Conservation (phyloP, 495 filamentous ascomycete genomes). For the Aspergillus leporis region DNA sequence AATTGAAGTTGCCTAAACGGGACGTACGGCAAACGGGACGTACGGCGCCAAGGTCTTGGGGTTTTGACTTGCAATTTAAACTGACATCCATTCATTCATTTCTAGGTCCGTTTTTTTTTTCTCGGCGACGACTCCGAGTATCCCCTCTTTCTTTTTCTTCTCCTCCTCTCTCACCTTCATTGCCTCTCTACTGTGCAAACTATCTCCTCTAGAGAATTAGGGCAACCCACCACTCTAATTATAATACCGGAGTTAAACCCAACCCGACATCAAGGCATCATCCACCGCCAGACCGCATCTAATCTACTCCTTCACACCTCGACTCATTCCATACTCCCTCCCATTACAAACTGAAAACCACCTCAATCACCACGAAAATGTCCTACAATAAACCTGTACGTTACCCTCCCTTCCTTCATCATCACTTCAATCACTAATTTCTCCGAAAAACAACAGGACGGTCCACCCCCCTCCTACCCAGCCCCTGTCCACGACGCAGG, state of each 20-base stretch:
- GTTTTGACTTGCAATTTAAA: constrained; percentile 9
- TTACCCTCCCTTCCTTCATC: constrained; percentile 2
- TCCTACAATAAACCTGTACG: constrained; percentile 43
- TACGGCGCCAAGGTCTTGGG: constrained; percentile 19
- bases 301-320: background rate
- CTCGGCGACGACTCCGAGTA: too few relatives aligned
- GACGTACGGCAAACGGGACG: too few relatives aligned
- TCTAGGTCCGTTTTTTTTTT: background rate
- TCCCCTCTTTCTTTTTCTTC: too few relatives aligned
- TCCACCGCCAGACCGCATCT: background rate
- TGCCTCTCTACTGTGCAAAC: background rate
- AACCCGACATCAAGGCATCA: too few relatives aligned
- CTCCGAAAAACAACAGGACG: constrained; percentile 26
- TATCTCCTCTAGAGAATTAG: background rate
- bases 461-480: constrained; percentile 44
- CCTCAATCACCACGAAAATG: constrained; percentile 22
- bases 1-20: constrained; percentile 16
- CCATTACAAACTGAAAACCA: too few relatives aligned
- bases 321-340: background rate
- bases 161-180: background rate
- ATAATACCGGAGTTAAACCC: background rate
- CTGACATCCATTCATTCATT: constrained; percentile 7
- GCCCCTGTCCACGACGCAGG: constrained; percentile 32
- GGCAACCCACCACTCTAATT: background rate
- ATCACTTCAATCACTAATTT: constrained; percentile 11